These are phyloP conservation scores for Nemania abortiva DNA, from an alignment of 2,329 filamentous ascomycete species.

Conservation along the genomic window DNA sequence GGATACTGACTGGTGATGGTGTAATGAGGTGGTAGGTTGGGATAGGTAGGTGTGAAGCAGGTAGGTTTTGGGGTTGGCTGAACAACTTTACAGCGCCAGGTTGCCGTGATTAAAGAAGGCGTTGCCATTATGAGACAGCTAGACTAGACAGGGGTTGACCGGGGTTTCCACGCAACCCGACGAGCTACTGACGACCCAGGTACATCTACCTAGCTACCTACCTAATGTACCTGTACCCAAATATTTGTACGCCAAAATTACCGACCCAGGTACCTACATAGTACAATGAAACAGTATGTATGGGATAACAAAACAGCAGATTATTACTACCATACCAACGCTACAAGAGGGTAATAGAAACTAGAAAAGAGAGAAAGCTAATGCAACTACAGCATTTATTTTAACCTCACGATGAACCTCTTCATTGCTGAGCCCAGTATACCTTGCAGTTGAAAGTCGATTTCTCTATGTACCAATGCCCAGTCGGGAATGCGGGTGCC, in stretches of 20 bases:
- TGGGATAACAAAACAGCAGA: too few species aligned
- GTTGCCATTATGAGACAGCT: slow-evolving; percentile 40
- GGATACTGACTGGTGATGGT: slow-evolving; percentile 22
- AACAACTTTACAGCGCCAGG: slow-evolving; percentile 31
- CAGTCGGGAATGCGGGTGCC: not conserved
- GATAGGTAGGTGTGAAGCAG: slow-evolving; percentile 30
- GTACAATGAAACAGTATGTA: too few species aligned
- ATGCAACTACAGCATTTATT: too few species aligned
- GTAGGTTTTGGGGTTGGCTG: slow-evolving; percentile 29
- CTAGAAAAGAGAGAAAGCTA: too few species aligned
- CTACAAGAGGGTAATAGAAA: too few species aligned
- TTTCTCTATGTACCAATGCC: too few species aligned
- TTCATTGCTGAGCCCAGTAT: too few species aligned
- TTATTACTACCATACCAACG: too few species aligned
- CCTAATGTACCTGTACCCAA: not conserved
- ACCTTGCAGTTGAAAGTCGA: too few species aligned
- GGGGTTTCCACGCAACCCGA: slow-evolving; percentile 26
- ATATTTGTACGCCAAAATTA: too few species aligned
- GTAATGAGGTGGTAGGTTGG: slow-evolving; percentile 25
- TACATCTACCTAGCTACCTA: not conserved
- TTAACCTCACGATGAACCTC: too few species aligned
- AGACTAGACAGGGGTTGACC: slow-evolving; percentile 12
- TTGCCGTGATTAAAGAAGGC: slow-evolving; percentile 33
- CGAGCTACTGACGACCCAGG: not conserved
- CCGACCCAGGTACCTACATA: too few species aligned